Percentiles rank a stretch among this genome's conserved stretches.
Conservation (phyloP, 805 yeast species). For the Myxozyma nipponensis region DNA sequence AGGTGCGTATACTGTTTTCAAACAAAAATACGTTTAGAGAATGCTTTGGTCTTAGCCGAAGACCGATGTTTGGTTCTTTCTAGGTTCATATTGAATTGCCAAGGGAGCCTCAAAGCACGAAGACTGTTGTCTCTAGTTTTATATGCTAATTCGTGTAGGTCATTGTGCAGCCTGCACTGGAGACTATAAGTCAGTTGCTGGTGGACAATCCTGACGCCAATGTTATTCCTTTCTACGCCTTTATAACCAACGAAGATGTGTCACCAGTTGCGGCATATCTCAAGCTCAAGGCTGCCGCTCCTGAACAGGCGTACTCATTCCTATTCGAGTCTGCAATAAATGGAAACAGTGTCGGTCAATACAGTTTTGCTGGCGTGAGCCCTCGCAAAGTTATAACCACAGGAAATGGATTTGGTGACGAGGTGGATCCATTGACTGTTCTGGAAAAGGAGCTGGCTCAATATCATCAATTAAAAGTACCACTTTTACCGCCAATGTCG, state of each 20-base stretch:
- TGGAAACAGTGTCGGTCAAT: conserved; percentile 85
- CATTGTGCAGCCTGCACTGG: conserved; percentile 19
- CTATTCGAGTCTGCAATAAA: conserved; percentile 84
- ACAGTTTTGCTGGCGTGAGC: conserved; percentile 81
- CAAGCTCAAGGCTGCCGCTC: conserved; percentile 66
- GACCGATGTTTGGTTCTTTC: too few species aligned
- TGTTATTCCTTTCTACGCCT: conserved; percentile 75
- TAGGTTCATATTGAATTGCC: background rate
- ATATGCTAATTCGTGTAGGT: conserved; percentile 7
- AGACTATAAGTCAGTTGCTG: conserved; percentile 11
- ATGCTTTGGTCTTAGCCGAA: too few species aligned
- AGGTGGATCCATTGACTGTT: conserved; percentile 73
- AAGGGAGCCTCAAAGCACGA: background rate
- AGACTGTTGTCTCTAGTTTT: background rate
- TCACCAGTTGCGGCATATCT: conserved; percentile 90
- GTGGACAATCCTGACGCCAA: conserved; percentile 40
- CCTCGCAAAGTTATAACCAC: conserved; percentile 82
- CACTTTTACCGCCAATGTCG: conserved; percentile 76
- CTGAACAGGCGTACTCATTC: conserved; percentile 59
- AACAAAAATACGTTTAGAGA: too few species aligned
- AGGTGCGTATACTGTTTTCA: too few species aligned
- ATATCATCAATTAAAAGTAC: conserved; percentile 67
- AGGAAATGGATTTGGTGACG: conserved; percentile 61
- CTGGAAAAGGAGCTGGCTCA: conserved; percentile 69
- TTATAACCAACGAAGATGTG: conserved; percentile 68